Base-by-base conservation (phyloP, 169 alveolate genomes). In the Plasmodium falciparum region DNA sequence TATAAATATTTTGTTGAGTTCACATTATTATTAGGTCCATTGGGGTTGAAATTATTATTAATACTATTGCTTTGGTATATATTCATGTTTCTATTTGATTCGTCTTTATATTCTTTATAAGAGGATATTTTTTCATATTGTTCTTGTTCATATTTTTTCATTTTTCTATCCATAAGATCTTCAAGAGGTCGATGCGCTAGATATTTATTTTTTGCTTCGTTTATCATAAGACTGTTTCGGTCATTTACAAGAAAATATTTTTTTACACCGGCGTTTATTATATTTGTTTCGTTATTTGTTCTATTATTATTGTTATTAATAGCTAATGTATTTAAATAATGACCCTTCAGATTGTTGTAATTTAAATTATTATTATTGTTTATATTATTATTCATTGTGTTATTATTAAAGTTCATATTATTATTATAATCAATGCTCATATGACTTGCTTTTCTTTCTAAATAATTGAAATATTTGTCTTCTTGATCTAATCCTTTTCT, bases 211-310 rank as follows among this genome's bases (percentile, higher is more conserved):
- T 56, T 56, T 56, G 8, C 11, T 12, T 12, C 24, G 2, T 15
- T 13, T 1, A 56, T 56, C 11, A 39, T 39, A 39, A 39, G 47
- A 13, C 24, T 56, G 6, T 56, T 56, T 56, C 20, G 2, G 6
- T 56, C 65, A 56, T 56, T 56, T 56, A 17, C 65, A 2, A 56
- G 22, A n/a, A 56, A 56, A 56, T 56, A 9, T 56, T 56, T 56
- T 56, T 56, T 56, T 12, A 39, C 47, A 39, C 47, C 47, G 6
- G 47, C 47, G 47, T 12, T 56, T 56, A 56, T 13, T n/a, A 56
- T 56, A 56, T 56, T 56, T 17, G 17, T 56, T 56, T 56, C 65
- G 12, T 17, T 56, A 17, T 56, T 22, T 56, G 17, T 56, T 13
- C 11, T 56, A 12, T 56, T 56, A 12, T 39, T 5, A 39, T 39